Conservation (phyloP, 306 rosid species). For the Clitoria ternatea region DNA sequence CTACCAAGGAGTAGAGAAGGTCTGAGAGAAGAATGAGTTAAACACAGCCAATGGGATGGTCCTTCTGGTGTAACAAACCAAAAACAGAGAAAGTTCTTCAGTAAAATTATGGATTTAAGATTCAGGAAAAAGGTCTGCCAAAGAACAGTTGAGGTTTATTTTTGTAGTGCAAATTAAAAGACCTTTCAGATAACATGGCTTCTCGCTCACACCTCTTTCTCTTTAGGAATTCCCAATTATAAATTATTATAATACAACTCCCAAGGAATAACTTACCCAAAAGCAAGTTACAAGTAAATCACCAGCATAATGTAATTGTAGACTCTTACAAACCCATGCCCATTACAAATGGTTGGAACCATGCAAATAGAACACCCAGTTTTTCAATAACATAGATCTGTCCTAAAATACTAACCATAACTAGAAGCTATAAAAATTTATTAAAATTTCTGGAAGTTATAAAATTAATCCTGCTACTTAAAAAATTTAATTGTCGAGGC, state of each 20-base stretch:
- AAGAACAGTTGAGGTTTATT: not conserved
- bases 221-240: not conserved
- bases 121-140: not conserved
- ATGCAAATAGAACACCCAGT: not conserved
- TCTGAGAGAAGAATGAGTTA: not conserved
- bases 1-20: conserved; percentile 3
- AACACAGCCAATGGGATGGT: not conserved
- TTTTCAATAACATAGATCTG: conserved; percentile 3
- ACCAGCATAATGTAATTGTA: not conserved
- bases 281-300: not conserved
- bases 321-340: conserved; percentile 5
- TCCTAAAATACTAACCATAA: not conserved
- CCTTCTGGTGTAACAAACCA: not conserved
- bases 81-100: not conserved
- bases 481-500: conserved; percentile 18
- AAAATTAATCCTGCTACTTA: not conserved
- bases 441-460: not conserved
- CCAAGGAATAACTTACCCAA: not conserved
- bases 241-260: not conserved
- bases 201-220: not conserved
- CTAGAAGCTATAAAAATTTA: not conserved
- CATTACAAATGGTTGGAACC: not conserved
- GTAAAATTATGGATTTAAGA: not conserved
- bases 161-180: not conserved
- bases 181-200: not conserved